Conservation (phyloP, 2,329 filamentous ascomycete genomes). For the Colletotrichum limetticola region DNA sequence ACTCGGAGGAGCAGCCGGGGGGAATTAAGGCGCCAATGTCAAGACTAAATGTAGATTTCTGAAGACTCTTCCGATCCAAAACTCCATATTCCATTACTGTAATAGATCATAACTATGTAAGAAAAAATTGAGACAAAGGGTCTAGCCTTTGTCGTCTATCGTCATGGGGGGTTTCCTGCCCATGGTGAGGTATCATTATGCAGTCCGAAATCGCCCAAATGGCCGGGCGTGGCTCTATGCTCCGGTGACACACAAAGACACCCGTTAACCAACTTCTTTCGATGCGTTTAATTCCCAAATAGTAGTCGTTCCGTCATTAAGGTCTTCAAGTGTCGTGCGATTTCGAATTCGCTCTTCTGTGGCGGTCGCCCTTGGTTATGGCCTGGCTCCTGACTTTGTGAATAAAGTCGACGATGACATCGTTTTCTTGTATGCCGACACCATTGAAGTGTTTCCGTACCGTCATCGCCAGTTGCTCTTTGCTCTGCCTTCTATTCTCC, state of each 20-base stretch:
- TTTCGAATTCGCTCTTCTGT: conserved; percentile 20
- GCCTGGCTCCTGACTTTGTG: conserved; percentile 66
- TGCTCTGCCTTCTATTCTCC: conserved; percentile 73
- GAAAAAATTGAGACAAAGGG: background rate
- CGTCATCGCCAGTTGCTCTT: conserved; percentile 76
- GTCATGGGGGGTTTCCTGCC: conserved; percentile 16
- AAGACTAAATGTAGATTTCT: background rate
- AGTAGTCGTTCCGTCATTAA: conserved; percentile 6
- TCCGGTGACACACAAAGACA: conserved; percentile 9
- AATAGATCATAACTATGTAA: conserved; percentile 24
- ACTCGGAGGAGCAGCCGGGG: conserved; percentile 6
- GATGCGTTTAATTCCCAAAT: conserved; percentile 8
- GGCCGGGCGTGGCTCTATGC: conserved; percentile 12
- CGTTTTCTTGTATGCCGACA: conserved; percentile 81
- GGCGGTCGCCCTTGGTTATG: conserved; percentile 32
- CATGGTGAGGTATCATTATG: conserved; percentile 35
- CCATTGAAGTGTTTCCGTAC: conserved; percentile 88
- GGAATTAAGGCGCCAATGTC: background rate
- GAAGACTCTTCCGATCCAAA: background rate
- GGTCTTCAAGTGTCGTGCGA: conserved; percentile 27
- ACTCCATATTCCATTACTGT: conserved; percentile 30
- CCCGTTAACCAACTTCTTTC: conserved; percentile 6
- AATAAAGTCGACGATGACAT: conserved; percentile 83
- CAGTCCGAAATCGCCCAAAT: conserved; percentile 32
- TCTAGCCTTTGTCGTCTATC: conserved; percentile 12